These are phyloP conservation scores for Thamnidium elegans DNA, from an alignment of 192 early-diverging fungal species.

Conservation along the genomic window DNA sequence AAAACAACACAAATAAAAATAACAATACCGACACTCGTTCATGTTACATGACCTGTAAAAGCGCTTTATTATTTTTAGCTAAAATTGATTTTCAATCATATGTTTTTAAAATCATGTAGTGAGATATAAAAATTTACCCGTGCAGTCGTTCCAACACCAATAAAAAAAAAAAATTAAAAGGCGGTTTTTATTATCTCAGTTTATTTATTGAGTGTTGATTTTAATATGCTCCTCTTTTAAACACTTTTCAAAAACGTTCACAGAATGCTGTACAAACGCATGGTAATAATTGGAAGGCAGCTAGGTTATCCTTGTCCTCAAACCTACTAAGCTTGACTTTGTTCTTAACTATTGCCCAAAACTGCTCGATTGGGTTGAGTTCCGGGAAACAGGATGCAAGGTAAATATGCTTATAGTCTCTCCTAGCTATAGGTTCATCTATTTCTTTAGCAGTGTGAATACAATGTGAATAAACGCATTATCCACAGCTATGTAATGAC, in stretches of 20 bases:
- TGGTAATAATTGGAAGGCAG: not conserved
- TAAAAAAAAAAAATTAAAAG: too few relatives aligned
- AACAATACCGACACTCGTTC: too few relatives aligned
- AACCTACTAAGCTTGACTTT: constrained; percentile 15
- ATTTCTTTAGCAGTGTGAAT: constrained; percentile 2
- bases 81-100: too few relatives aligned
- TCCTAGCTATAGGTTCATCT: constrained; percentile 2
- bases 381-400: constrained; percentile 19
- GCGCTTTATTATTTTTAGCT: too few relatives aligned
- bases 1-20: too few relatives aligned
- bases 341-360: constrained; percentile 22
- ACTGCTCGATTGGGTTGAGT: constrained; percentile 30
- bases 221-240: constrained; percentile 11
- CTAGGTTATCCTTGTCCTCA: constrained; percentile 11
- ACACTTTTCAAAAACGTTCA: constrained; percentile 13
- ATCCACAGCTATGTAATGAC: constrained; percentile 28
- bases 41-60: too few relatives aligned
- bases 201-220: constrained; percentile 15
- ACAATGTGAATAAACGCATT: constrained; percentile 24
- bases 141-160: too few relatives aligned
- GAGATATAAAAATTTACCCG: not conserved
- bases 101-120: too few relatives aligned
- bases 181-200: too few relatives aligned
- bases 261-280: constrained; percentile 13
- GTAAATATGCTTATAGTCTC: not conserved